phyloP scores from a whole-genome alignment of 306 rosid species.

The Erythrophleum fordii region DNA sequence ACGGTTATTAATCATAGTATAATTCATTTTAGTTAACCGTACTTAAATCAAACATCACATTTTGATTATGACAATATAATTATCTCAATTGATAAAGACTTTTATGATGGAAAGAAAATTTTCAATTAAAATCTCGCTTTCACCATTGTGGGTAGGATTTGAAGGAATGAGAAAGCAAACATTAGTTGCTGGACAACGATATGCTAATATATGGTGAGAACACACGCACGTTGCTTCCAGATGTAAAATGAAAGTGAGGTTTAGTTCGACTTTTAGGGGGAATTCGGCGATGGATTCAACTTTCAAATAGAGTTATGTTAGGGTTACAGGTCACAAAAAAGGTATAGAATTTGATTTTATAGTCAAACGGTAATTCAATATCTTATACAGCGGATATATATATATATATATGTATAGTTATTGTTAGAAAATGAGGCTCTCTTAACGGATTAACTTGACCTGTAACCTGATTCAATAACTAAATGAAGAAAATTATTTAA shows the following conservation, averaged over 20 bases:
- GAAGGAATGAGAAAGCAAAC: background rate
- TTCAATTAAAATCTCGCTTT: background rate
- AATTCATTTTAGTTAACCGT: no score
- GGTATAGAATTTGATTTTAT: no score
- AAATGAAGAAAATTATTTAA: no score
- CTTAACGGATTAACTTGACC: no score
- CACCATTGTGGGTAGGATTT: background rate
- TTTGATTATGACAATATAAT: background rate
- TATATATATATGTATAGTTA: no score
- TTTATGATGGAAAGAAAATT: background rate
- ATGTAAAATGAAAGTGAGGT: background rate
- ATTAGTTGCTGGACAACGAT: background rate
- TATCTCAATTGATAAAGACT: background rate
- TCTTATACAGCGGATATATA: no score
- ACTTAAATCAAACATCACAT: no score
- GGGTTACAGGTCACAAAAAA: no score
- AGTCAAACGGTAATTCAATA: no score
- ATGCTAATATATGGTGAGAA: background rate
- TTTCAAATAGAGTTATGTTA: background rate
- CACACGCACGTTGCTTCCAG: background rate
- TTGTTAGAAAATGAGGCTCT: no score
- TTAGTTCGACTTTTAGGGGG: background rate
- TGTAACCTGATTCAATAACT: no score
- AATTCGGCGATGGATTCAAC: background rate
- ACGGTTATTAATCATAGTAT: no score